Evolutionary conservation across 495 filamentous ascomycete species (phyloP).

Genomic region (Echria macrotheca): DNA sequence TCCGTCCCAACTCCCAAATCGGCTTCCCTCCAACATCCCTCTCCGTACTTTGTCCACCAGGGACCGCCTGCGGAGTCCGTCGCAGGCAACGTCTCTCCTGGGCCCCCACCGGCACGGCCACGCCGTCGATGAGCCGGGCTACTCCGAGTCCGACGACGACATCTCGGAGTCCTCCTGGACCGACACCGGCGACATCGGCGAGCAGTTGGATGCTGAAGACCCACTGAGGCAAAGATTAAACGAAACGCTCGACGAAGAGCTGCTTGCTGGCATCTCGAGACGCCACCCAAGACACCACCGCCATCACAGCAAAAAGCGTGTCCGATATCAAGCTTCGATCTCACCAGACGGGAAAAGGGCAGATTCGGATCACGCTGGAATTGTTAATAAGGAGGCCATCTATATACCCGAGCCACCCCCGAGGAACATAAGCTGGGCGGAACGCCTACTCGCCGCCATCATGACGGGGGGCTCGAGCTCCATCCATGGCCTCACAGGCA

Average conservation of each 20-base stretch:
- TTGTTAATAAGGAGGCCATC: slow-evolving; percentile 74
- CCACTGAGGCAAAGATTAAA: slow-evolving; percentile 61
- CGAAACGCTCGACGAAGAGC: slow-evolving; percentile 56
- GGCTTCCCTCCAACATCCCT: slow-evolving; percentile 58
- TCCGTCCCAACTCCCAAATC: slow-evolving; percentile 44
- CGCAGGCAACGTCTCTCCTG: slow-evolving; percentile 37
- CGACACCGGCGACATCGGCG: slow-evolving; percentile 87
- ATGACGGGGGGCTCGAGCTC: slow-evolving; percentile 74
- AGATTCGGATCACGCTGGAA: slow-evolving; percentile 30
- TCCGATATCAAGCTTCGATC: slow-evolving; percentile 38
- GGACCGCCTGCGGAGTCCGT: slow-evolving; percentile 24
- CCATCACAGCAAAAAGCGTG: slow-evolving; percentile 31
- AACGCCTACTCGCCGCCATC: slow-evolving; percentile 68
- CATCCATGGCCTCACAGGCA: slow-evolving; percentile 89
- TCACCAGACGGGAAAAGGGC: slow-evolving; percentile 19
- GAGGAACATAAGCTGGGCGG: slow-evolving; percentile 54
- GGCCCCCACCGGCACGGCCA: slow-evolving; percentile 29
- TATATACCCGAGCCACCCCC: slow-evolving; percentile 65
- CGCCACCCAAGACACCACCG: slow-evolving; percentile 31
- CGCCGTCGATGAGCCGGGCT: slow-evolving; percentile 27
- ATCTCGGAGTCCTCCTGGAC: slow-evolving; percentile 77
- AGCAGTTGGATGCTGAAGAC: slow-evolving; percentile 81
- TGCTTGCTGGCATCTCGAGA: slow-evolving; percentile 43
- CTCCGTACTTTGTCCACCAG: slow-evolving; percentile 49
- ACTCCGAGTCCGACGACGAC: slow-evolving; percentile 29